Evolutionary conservation across 768 basidiomycete species (phyloP).

Genomic region (Myochromella boudieri): DNA sequence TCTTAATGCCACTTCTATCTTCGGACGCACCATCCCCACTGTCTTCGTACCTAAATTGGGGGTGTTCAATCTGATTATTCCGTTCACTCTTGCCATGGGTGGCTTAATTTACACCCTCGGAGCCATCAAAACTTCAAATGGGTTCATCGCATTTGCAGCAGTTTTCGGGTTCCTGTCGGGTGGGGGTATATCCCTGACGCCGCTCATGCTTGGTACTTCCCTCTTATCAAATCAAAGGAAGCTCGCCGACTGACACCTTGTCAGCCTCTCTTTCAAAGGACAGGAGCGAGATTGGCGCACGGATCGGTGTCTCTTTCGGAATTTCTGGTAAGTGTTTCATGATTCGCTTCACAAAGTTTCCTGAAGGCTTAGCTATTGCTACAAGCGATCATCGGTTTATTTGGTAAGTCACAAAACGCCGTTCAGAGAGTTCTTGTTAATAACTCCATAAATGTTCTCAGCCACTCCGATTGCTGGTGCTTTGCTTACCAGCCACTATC

Average conservation of each 20-base stretch:
- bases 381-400: conserved; percentile 27
- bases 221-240: not conserved
- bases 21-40: conserved; percentile 51
- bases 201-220: conserved; percentile 27
- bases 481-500: conserved; percentile 34
- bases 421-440: not conserved
- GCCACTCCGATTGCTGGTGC: conserved; percentile 52
- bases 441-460: conserved; percentile 10
- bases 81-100: conserved; percentile 31
- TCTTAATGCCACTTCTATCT: conserved; percentile 49
- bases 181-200: conserved; percentile 29
- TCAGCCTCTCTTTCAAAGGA: conserved; percentile 36
- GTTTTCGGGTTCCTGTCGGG: conserved; percentile 51
- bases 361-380: not conserved
- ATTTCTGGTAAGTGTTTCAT: conserved; percentile 31
- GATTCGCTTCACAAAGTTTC: not conserved
- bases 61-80: conserved; percentile 39
- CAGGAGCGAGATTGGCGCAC: conserved; percentile 44
- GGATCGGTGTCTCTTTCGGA: conserved; percentile 46
- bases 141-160: conserved; percentile 37
- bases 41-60: conserved; percentile 42
- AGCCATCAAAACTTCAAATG: conserved; percentile 30
- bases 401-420: conserved; percentile 28
- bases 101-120: conserved; percentile 42
- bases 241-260: not conserved